Evolutionary conservation across 192 early-diverging fungal genomes (phyloP).

Genomic region (Paraglomus brasilianum): DNA sequence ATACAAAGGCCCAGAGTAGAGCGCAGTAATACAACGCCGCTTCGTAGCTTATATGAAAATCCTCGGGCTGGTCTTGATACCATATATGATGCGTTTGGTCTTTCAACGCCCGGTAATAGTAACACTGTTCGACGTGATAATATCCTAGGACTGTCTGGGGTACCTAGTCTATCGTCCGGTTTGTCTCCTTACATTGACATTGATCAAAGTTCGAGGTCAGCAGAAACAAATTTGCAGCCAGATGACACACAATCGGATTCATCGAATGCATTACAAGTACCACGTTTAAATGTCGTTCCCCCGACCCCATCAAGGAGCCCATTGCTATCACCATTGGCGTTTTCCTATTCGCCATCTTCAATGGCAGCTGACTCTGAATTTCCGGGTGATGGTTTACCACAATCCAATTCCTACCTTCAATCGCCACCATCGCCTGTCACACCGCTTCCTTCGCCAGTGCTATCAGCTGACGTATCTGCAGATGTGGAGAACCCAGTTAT

Average conservation of each 20-base stretch:
- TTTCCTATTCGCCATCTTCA: not conserved
- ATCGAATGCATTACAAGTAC: not conserved
- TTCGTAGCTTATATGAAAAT: not conserved
- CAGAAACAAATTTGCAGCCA: no score
- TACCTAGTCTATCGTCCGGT: not conserved
- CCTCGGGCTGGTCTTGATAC: not conserved
- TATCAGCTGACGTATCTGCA: slow-evolving; percentile 33
- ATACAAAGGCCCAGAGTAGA: not conserved
- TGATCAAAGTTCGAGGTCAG: not conserved
- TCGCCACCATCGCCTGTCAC: slow-evolving; percentile 33
- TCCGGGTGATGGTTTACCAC: not conserved
- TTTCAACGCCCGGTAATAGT: no score
- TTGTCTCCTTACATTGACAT: not conserved
- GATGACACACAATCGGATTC: not conserved
- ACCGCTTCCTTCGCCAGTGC: slow-evolving; percentile 31
- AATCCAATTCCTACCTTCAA: slow-evolving; percentile 12
- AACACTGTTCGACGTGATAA: no score
- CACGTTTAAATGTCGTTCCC: slow-evolving; percentile 9
- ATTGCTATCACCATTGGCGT: not conserved
- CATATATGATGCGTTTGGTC: no score
- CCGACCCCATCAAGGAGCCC: slow-evolving; percentile 5
- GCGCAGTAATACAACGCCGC: slow-evolving; percentile 8
- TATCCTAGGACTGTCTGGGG: no score
- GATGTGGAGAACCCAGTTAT: no score
- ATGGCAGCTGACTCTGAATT: not conserved